Evolutionary conservation across 2,329 filamentous ascomycete species (phyloP).

Genomic region (Podosphaera fusca): DNA sequence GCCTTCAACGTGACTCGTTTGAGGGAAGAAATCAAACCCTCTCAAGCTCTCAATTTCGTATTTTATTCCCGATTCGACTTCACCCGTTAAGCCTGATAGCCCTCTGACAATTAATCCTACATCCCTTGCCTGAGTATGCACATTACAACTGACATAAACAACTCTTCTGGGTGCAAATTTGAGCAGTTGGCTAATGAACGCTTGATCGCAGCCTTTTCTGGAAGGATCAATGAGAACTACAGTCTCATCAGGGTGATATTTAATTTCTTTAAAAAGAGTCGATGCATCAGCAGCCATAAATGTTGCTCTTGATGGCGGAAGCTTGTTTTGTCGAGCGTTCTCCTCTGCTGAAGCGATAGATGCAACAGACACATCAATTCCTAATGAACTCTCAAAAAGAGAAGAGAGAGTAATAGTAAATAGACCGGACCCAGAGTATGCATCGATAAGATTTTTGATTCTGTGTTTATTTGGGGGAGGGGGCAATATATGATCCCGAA

Average conservation of each 20-base stretch:
- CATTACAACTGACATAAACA: constrained; percentile 91
- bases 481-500: constrained; percentile 55
- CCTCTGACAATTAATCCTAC: constrained; percentile 71
- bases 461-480: constrained; percentile 16
- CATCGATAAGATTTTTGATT: constrained; percentile 81
- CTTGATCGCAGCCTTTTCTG: constrained; percentile 74
- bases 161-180: constrained; percentile 55
- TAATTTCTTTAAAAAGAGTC: constrained; percentile 55
- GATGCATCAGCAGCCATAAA: constrained; percentile 83
- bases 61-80: constrained; percentile 16
- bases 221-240: constrained; percentile 94
- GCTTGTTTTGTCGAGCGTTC: constrained; percentile 58
- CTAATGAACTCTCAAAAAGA: constrained; percentile 62
- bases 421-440: constrained; percentile 89
- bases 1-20: constrained; percentile 50
- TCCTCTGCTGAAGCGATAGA: constrained; percentile 57
- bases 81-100: constrained; percentile 18
- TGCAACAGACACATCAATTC: constrained; percentile 68
- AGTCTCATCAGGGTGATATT: constrained; percentile 57
- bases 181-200: constrained; percentile 63
- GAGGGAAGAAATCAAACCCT: constrained; percentile 95
- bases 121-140: constrained; percentile 89
- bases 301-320: constrained; percentile 41
- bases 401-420: constrained; percentile 86
- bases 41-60: constrained; percentile 80